Evolutionary conservation across 441 rosid genomes (phyloP).

Genomic region (Pelargonium australe): DNA sequence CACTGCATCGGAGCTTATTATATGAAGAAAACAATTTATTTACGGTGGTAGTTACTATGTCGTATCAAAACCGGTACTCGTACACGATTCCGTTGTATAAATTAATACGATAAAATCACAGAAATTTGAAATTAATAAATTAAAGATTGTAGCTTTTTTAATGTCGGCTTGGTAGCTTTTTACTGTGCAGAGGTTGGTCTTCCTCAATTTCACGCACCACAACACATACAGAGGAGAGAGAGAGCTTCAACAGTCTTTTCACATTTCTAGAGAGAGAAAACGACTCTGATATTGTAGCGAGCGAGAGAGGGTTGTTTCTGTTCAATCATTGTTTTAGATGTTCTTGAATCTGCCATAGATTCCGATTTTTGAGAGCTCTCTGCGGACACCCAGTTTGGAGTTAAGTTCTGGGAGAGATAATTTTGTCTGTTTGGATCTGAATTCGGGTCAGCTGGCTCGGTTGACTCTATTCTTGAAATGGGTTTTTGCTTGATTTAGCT

Average conservation of each 20-base stretch:
- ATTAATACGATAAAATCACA: too few relatives aligned
- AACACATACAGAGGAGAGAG: neutral
- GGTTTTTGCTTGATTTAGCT: slow-evolving; percentile 30
- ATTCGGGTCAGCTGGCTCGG: slow-evolving; percentile 29
- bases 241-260: neutral
- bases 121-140: too few relatives aligned
- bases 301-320: neutral
- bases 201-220: slow-evolving; percentile 5
- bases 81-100: neutral
- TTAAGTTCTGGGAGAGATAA: slow-evolving; percentile 4
- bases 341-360: too few relatives aligned
- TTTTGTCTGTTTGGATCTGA: slow-evolving; percentile 36
- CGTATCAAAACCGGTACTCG: slow-evolving; percentile 9
- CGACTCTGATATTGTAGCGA: neutral
- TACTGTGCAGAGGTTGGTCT: neutral
- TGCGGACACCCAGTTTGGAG: neutral
- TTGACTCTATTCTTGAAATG: slow-evolving; percentile 37
- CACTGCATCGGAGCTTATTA: too few relatives aligned
- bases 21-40: neutral
- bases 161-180: slow-evolving; percentile 1
- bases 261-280: slow-evolving; percentile 3
- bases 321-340: neutral
- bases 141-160: neutral
- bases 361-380: neutral
- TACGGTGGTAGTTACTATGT: neutral